phyloP scores from a whole-genome alignment of 1,139 yeast species.

The Sugiyamaella japonica region DNA sequence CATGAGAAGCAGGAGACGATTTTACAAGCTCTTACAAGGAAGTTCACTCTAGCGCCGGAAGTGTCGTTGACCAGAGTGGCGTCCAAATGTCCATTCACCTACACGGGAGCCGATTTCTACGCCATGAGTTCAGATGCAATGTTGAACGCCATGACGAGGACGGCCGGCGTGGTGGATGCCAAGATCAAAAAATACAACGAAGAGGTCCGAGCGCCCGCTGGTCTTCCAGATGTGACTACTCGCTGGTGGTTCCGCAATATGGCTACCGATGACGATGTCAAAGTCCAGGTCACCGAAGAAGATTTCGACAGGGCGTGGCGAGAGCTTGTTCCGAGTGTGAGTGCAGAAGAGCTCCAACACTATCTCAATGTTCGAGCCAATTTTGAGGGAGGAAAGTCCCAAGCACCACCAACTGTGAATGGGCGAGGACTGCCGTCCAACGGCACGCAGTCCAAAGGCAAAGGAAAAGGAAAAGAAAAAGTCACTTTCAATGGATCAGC shows the following conservation, averaged over 20 bases:
- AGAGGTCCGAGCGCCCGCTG: slow-evolving; percentile 36
- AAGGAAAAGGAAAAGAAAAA: neutral
- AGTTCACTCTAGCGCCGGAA: slow-evolving; percentile 59
- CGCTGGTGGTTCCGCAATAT: slow-evolving; percentile 92
- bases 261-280: slow-evolving; percentile 65
- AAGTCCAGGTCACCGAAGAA: slow-evolving; percentile 63
- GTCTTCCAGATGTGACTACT: slow-evolving; percentile 50
- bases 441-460: neutral
- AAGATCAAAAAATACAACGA: slow-evolving; percentile 59
- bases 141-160: slow-evolving; percentile 92
- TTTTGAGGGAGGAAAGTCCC: slow-evolving; percentile 53
- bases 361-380: slow-evolving; percentile 73
- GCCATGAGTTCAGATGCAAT: slow-evolving; percentile 94
- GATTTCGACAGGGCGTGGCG: slow-evolving; percentile 76
- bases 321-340: slow-evolving; percentile 79
- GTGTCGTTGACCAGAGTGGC: slow-evolving; percentile 67
- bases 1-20: slow-evolving; percentile 85
- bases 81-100: slow-evolving; percentile 75
- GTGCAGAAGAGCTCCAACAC: slow-evolving; percentile 82
- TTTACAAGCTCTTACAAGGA: slow-evolving; percentile 83
- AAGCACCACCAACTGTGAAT: neutral
- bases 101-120: slow-evolving; percentile 96
- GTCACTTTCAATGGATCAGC: slow-evolving; percentile 1
- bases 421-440: neutral
- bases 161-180: slow-evolving; percentile 71